These are phyloP conservation scores for Purpureocillium lavendulum DNA, from an alignment of 2,329 filamentous ascomycete genomes.

Conservation along the genomic window DNA sequence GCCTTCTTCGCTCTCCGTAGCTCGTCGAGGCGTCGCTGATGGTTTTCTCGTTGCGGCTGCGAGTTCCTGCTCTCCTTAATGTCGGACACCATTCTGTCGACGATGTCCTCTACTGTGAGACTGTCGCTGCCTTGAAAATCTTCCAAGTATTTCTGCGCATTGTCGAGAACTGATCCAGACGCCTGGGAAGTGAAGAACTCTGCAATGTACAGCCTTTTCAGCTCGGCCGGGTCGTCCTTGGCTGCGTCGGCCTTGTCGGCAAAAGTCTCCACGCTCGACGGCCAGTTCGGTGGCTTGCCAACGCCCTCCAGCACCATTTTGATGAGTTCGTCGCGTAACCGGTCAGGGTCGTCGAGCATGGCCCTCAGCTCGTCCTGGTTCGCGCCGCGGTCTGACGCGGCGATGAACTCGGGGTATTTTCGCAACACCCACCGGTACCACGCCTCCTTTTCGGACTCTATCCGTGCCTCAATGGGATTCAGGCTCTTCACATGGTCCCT, in stretches of 20 bases:
- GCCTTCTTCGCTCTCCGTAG: conserved; percentile 38
- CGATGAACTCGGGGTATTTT: conserved; percentile 28
- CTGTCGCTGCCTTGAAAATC: conserved; percentile 18
- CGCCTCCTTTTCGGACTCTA: conserved; percentile 41
- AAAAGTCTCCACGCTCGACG: conserved; percentile 22
- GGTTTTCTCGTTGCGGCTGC: conserved; percentile 28
- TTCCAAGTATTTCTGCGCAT: conserved; percentile 31
- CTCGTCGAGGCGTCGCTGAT: conserved; percentile 33
- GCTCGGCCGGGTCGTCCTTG: conserved; percentile 19
- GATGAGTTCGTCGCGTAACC: conserved; percentile 26
- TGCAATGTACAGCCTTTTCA: conserved; percentile 29
- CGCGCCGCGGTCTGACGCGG: conserved; percentile 18
- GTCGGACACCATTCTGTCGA: conserved; percentile 23
- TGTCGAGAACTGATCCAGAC: conserved; percentile 22
- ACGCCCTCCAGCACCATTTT: conserved; percentile 26
- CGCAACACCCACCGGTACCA: conserved; percentile 42
- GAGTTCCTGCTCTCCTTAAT: conserved; percentile 19
- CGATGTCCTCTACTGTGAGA: conserved; percentile 22
- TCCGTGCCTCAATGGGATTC: conserved; percentile 37
- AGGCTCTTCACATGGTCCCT: conserved; percentile 34
- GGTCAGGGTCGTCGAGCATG: conserved; percentile 28
- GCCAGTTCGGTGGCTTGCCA: conserved; percentile 23
- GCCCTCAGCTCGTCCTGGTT: conserved; percentile 22
- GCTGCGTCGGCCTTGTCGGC: conserved; percentile 22
- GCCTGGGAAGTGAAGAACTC: conserved; percentile 31